A percentile compares a stretch with the other conserved stretches of the same genome.
Conservation (phyloP, 805 yeast species). For the Candida sanyiensis region DNA sequence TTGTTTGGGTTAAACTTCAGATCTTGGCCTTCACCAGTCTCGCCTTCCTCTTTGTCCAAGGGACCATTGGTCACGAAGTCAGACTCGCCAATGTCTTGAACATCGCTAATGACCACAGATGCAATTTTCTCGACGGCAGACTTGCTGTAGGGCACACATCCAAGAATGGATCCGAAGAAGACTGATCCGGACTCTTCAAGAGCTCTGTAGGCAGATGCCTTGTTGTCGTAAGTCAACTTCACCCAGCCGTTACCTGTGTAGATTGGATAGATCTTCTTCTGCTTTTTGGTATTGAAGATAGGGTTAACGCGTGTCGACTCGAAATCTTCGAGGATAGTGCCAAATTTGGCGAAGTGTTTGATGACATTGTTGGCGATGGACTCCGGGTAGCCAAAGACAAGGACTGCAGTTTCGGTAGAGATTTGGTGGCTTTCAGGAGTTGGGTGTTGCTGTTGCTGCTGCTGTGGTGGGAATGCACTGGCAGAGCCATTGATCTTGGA, state of each 20-base stretch:
- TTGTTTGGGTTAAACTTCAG: conserved; percentile 18
- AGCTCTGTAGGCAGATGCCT: conserved; percentile 75
- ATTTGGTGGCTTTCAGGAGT: conserved; percentile 6
- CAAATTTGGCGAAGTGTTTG: conserved; percentile 72
- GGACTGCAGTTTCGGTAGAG: conserved; percentile 53
- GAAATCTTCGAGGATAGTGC: conserved; percentile 72
- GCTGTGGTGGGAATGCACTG: conserved; percentile 1
- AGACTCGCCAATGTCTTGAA: conserved; percentile 44
- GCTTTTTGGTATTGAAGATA: conserved; percentile 20
- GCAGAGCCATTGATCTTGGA: conserved; percentile 10
- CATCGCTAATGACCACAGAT: conserved; percentile 34
- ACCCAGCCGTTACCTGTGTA: conserved; percentile 88
- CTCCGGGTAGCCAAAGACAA: conserved; percentile 89
- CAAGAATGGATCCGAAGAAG: conserved; percentile 57
- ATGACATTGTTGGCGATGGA: conserved; percentile 60
- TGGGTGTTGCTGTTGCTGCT: conserved; percentile 2
- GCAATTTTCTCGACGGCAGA: conserved; percentile 54
- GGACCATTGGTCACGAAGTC: conserved; percentile 13
- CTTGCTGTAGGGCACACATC: conserved; percentile 67
- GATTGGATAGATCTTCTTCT: conserved; percentile 48
- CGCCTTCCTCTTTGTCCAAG: conserved; percentile 10
- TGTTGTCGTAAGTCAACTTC: conserved; percentile 75
- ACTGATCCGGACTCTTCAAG: conserved; percentile 74
- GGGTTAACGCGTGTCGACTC: conserved; percentile 34
- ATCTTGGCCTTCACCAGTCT: conserved; percentile 13